Evolutionary conservation across 108 stramenopile species (phyloP), one percentile per base, ranked within the genome.

Genomic region (Asterionellopsis glacialis): DNA sequence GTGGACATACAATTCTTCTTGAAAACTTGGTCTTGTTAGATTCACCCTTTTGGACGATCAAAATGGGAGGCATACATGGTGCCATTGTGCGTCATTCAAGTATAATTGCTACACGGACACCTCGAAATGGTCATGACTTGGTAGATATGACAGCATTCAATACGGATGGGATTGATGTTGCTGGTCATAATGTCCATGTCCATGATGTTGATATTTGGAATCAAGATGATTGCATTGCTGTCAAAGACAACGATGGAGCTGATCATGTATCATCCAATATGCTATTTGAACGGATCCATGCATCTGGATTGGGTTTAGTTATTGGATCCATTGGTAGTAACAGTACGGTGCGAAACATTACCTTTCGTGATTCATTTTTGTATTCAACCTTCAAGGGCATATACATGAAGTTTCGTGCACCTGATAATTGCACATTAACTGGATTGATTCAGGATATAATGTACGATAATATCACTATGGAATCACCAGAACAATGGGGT

Each of bases 111-210:
- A 53, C 75, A 25, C 55, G 80, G 5, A 74, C 75, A 10, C 24
- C 51, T 27, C 24, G 44, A 45, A 55, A 69, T 51, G 65, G 41
- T 7, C 80, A 81, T 53, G 26, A 51, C 10, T 48, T 67, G 11
- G 26, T 77, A 12, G 80, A 81, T 22, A 26, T 81, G 42, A 58
- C 70, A 7, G 80, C 80, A 1, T 81, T 81, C 69, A 77, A 77
- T 59, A 77, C 80, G 13, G 75, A 81, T 57, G 80, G 80, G 9
- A 77, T 75, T 44, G 75, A 81, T 53, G 60, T 77, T 15, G 65
- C 80, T 41, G 75, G 80, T 15, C 65, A 63, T 53, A 68, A 80
- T 48, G 59, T 66, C 6, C 38, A 61, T 22, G 45, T 76, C 45
- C 68, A 76, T 48, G 69, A 75, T 49, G 23, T 28, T 41, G 57